Percentiles rank a stretch among this genome's conserved stretches.
These are phyloP conservation scores for Ramicandelaber brevisporus DNA, from an alignment of 192 early-diverging fungal genomes.

Conservation along the genomic window DNA sequence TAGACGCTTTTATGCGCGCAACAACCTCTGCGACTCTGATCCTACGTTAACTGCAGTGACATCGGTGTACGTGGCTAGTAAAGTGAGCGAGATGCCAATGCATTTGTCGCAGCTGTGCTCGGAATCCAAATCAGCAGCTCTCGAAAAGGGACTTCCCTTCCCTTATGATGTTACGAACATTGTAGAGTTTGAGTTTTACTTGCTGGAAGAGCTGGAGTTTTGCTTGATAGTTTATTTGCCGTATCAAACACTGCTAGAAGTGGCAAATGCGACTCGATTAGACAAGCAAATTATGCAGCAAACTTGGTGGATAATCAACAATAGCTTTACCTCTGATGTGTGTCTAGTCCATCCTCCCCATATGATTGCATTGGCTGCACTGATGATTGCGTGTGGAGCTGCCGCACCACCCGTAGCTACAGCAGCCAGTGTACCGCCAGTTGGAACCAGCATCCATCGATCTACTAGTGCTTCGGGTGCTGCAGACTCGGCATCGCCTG, in stretches of 20 bases:
- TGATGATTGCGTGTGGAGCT: constrained; percentile 31
- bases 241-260: constrained; percentile 39
- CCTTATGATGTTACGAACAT: constrained; percentile 31
- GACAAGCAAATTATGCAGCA: background rate
- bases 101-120: constrained; percentile 11
- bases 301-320: constrained; percentile 31
- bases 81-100: constrained; percentile 40
- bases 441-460: too few relatives aligned
- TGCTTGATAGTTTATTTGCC: constrained; percentile 56
- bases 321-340: constrained; percentile 40
- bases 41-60: constrained; percentile 36
- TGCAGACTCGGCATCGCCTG: too few relatives aligned
- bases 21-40: constrained; percentile 28
- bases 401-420: too few relatives aligned
- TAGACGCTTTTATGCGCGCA: constrained; percentile 61
- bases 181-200: constrained; percentile 63
- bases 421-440: too few relatives aligned
- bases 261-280: too few relatives aligned
- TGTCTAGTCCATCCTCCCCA: constrained; percentile 51
- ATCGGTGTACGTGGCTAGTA: constrained; percentile 52
- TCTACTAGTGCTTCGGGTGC: too few relatives aligned
- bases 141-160: constrained; percentile 1
- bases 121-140: constrained; percentile 3
- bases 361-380: constrained; percentile 43
- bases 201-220: constrained; percentile 61